Evolutionary conservation across 2,329 filamentous ascomycete species (phyloP).

Genomic region (Aspergillus quadrilineatus): DNA sequence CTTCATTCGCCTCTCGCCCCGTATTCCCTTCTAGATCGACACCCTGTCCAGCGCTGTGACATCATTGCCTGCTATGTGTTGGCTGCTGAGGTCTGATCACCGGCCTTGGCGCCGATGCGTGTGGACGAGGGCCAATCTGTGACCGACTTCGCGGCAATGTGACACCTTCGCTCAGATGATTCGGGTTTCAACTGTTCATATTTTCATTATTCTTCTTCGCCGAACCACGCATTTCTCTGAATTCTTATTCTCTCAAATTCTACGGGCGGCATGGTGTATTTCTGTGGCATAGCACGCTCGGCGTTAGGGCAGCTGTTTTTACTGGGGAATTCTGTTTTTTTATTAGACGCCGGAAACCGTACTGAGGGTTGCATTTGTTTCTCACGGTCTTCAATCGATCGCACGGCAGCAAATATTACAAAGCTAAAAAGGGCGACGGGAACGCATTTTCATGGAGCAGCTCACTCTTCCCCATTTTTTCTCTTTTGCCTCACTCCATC

Average conservation of each 20-base stretch:
- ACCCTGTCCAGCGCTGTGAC: constrained; percentile 22
- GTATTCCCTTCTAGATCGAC: not conserved
- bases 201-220: constrained; percentile 14
- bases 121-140: constrained; percentile 15
- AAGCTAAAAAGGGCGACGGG: constrained; percentile 23
- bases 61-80: constrained; percentile 30
- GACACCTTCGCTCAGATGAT: constrained; percentile 8
- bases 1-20: not conserved
- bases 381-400: constrained; percentile 29
- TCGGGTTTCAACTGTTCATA: constrained; percentile 21
- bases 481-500: constrained; percentile 18
- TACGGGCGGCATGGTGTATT: constrained; percentile 30
- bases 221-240: constrained; percentile 18
- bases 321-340: constrained; percentile 23
- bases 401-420: constrained; percentile 14
- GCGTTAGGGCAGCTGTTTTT: constrained; percentile 30
- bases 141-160: constrained; percentile 9
- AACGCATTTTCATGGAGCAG: constrained; percentile 36
- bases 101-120: constrained; percentile 23
- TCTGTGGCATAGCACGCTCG: constrained; percentile 39
- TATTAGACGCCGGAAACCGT: constrained; percentile 29
- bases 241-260: constrained; percentile 18
- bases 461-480: constrained; percentile 24
- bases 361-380: constrained; percentile 35
- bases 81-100: constrained; percentile 21